phyloP scores from a whole-genome alignment of 2,329 filamentous ascomycete species.

The Coniosporium tulheliwenetii region DNA sequence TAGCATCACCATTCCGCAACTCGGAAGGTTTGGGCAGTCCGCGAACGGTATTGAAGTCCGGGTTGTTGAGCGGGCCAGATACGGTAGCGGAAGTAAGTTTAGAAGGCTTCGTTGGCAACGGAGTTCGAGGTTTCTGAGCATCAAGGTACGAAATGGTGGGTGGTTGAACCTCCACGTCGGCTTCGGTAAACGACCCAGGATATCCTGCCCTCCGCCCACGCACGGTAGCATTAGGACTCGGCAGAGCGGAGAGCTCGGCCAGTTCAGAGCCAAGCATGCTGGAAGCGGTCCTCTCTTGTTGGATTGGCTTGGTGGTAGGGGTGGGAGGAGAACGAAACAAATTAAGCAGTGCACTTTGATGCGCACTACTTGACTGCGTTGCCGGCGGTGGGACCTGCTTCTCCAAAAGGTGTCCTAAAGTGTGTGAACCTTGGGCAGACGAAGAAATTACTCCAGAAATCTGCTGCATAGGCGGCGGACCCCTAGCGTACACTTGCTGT shows the following conservation, averaged over 20 bases:
- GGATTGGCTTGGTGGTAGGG: constrained; percentile 7
- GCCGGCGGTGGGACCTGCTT: constrained; percentile 6
- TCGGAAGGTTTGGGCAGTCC: constrained; percentile 9
- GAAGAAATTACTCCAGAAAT: background rate
- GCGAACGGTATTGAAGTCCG: constrained; percentile 22
- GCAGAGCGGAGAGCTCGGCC: constrained; percentile 11
- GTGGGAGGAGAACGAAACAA: constrained; percentile 23
- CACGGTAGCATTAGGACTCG: constrained; percentile 5
- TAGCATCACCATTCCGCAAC: too few species aligned
- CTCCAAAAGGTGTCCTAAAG: background rate
- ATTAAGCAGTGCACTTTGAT: constrained; percentile 29
- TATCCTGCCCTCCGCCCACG: constrained; percentile 1
- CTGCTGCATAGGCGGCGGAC: background rate
- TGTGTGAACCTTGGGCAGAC: background rate
- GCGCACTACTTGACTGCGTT: constrained; percentile 21
- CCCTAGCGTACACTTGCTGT: background rate
- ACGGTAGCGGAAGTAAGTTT: constrained; percentile 22
- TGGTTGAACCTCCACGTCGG: background rate
- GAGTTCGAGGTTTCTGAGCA: too few species aligned
- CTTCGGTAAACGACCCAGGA: background rate
- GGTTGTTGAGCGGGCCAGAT: constrained; percentile 23
- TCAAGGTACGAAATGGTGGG: constrained; percentile 4
- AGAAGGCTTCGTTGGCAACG: constrained; percentile 1
- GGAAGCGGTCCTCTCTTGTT: background rate
- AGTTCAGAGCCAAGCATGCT: constrained; percentile 2